Evolutionary conservation across 257 asterid genomes (phyloP), one percentile per base, ranked within the genome.

Genomic region (Ophiorrhiza pumila): DNA sequence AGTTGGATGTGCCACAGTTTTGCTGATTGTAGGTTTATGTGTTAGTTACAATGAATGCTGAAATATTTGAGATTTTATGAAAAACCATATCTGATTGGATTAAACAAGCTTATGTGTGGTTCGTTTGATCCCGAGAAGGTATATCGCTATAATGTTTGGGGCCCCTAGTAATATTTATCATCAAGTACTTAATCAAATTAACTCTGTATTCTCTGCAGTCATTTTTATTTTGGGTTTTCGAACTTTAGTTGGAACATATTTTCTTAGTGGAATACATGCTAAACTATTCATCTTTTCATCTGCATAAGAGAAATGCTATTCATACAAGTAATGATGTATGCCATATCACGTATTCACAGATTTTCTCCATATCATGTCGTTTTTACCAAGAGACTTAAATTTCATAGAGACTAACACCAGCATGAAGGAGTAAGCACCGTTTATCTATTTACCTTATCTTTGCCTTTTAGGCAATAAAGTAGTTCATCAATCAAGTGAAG

Each of bases 341-440:
- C 35, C 61, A 53, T 52, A 7, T 59, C 46, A 46, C 43, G 9
- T 29, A 5, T 43, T 72, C 60, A 65, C 87, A 80, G 87, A 83
- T 80, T 78, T 83, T 73, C 83, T 83, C 76, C 81, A 78, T 11
- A 68, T 78, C 67, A n/a, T 83, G 65, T 83, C 87, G 18, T 76
- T 78, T 74, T 68, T 83, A 45, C 87, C 87, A 5, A 83, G 78
- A 49, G 73, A 79, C 35, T 69, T 80, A 43, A 83, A 76, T 72
- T 83, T 83, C 73, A 80, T 83, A 35, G 78, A 61, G 69, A 73
- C 47, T 60, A 78, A 70, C 53, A 53, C 45, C 65, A 80, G 72
- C 71, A 52, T 67, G 32, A 42, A 73, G 42, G 85, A 80, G 87
- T 83, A 75, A 72, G 85, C 55, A 64, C 31, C 4, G 27, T 18